These are phyloP conservation scores for Acephala macrosclerotiorum DNA, from an alignment of 2,329 filamentous ascomycete genomes.

Conservation along the genomic window DNA sequence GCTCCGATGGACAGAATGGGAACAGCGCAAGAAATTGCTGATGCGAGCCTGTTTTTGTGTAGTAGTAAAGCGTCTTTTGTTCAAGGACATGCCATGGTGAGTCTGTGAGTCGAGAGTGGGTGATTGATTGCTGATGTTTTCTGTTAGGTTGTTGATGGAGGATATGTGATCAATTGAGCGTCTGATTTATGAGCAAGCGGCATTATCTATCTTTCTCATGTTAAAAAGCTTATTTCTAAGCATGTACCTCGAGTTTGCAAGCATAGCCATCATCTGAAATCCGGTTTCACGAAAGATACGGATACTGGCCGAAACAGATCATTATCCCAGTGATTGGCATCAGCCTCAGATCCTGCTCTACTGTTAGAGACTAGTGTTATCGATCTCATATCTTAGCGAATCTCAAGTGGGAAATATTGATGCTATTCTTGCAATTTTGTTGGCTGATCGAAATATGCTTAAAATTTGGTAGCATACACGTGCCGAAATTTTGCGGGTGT, in stretches of 20 bases:
- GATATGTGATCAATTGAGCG: conserved; percentile 51
- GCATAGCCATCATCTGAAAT: not conserved
- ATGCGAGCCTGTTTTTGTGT: conserved; percentile 53
- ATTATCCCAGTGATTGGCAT: conserved; percentile 5
- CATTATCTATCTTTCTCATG: too few species aligned
- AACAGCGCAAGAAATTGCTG: conserved; percentile 54
- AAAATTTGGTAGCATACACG: not conserved
- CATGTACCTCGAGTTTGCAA: not conserved
- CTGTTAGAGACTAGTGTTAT: not conserved
- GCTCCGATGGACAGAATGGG: conserved; percentile 50
- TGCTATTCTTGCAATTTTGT: not conserved
- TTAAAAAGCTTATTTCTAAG: too few species aligned
- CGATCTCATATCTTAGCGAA: not conserved
- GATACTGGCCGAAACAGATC: conserved; percentile 2
- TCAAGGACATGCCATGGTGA: conserved; percentile 51
- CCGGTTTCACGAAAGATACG: not conserved
- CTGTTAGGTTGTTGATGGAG: conserved; percentile 48
- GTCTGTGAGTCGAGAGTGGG: conserved; percentile 3
- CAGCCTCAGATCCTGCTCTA: conserved; percentile 2
- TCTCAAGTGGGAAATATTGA: not conserved
- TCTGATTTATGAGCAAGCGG: not conserved
- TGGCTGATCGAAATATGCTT: not conserved
- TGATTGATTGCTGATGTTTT: conserved; percentile 1
- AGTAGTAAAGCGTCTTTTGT: conserved; percentile 55
- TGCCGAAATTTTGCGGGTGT: not conserved